Percentiles rank a stretch among this genome's conserved stretches.
phyloP scores from a whole-genome alignment of 2,329 filamentous ascomycete genomes.

The Westerdykella sp. region DNA sequence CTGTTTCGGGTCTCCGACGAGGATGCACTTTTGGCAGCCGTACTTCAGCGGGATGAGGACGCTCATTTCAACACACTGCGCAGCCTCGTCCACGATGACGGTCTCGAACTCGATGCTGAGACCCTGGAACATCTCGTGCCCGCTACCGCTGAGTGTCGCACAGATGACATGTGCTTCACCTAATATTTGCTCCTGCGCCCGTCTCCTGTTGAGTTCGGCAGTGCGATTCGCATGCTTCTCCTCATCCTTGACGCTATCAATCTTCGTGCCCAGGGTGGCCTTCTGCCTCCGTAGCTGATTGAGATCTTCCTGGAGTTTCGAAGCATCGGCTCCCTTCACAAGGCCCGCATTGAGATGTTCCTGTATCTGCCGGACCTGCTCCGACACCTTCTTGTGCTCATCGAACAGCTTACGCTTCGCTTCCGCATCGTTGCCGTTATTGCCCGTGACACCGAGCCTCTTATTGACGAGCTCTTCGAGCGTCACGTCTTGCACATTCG shows the following conservation, averaged over 20 bases:
- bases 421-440: slow-evolving; percentile 40
- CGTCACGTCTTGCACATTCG: slow-evolving; percentile 81
- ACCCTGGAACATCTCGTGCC: slow-evolving; percentile 95
- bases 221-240: slow-evolving; percentile 77
- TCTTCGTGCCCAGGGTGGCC: slow-evolving; percentile 67
- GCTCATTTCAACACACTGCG: slow-evolving; percentile 95
- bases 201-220: slow-evolving; percentile 75
- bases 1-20: slow-evolving; percentile 97
- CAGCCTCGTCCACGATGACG: slow-evolving; percentile 95
- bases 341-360: slow-evolving; percentile 59
- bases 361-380: slow-evolving; percentile 64
- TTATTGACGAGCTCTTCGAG: slow-evolving; percentile 84
- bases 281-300: slow-evolving; percentile 73
- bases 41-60: slow-evolving; percentile 97
- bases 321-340: slow-evolving; percentile 56
- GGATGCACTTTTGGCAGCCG: slow-evolving; percentile 90
- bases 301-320: slow-evolving; percentile 66
- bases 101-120: slow-evolving; percentile 96
- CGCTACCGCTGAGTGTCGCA: slow-evolving; percentile 88
- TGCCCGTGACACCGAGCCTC: slow-evolving; percentile 49
- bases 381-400: slow-evolving; percentile 55
- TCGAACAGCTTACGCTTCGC: slow-evolving; percentile 63
- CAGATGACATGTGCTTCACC: slow-evolving; percentile 89
- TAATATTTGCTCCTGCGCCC: slow-evolving; percentile 84
- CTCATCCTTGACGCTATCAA: slow-evolving; percentile 81